A percentile compares a stretch with the other conserved stretches of the same genome.
phyloP scores from a whole-genome alignment of 768 basidiomycete species.

The Kwoniella europaea region DNA sequence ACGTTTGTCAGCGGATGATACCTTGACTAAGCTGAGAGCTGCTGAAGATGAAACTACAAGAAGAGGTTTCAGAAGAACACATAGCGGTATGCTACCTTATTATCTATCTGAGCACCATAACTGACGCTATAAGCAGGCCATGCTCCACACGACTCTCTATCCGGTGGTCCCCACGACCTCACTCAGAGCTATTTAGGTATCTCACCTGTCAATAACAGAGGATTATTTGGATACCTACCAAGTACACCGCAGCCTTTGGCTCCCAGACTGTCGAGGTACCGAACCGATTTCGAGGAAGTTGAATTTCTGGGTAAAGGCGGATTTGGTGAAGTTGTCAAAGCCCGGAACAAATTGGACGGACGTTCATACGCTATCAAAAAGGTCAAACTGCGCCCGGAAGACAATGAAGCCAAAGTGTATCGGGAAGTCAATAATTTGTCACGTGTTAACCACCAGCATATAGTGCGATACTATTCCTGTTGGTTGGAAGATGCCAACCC shows the following conservation, averaged over 20 bases:
- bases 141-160: neutral
- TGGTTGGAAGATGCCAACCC: conserved; percentile 47
- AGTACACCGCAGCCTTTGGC: conserved; percentile 23
- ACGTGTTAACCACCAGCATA: conserved; percentile 81
- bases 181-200: conserved; percentile 21
- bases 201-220: conserved; percentile 35
- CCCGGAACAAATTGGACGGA: conserved; percentile 82
- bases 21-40: conserved; percentile 26
- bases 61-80: conserved; percentile 8
- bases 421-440: conserved; percentile 90
- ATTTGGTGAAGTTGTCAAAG: conserved; percentile 94
- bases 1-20: conserved; percentile 48
- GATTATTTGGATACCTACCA: conserved; percentile 22
- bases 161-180: conserved; percentile 7
- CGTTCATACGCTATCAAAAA: conserved; percentile 68
- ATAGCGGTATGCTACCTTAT: conserved; percentile 7
- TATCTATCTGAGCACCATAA: neutral
- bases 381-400: conserved; percentile 74
- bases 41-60: conserved; percentile 26
- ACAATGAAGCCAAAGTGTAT: conserved; percentile 85
- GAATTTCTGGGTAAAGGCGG: conserved; percentile 74
- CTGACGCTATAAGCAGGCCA: conserved; percentile 6
- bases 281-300: conserved; percentile 91
- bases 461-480: conserved; percentile 77
- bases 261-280: conserved; percentile 77